These are phyloP conservation scores for Cyberlindnera amylophila DNA, from an alignment of 805 yeast species.

Conservation along the genomic window DNA sequence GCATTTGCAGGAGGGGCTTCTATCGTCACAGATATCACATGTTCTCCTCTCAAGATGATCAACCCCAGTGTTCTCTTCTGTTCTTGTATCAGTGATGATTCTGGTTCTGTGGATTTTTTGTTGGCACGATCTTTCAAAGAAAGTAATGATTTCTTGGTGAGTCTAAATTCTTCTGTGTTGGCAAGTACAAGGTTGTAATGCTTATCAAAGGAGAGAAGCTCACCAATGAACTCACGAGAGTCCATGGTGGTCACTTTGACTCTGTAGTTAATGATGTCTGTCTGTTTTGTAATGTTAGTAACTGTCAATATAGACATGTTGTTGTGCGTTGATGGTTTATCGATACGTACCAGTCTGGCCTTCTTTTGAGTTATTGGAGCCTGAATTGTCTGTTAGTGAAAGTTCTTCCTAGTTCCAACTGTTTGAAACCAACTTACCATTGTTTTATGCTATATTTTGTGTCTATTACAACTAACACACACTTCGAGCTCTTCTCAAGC, in stretches of 20 bases:
- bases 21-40: constrained; percentile 53
- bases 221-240: constrained; percentile 74
- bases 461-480: neutral
- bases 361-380: constrained; percentile 34
- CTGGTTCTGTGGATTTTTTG: constrained; percentile 31
- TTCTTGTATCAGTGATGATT: constrained; percentile 40
- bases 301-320: no score
- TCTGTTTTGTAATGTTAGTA: constrained; percentile 10
- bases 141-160: constrained; percentile 54
- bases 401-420: neutral
- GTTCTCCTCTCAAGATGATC: constrained; percentile 83
- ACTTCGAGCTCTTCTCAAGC: neutral
- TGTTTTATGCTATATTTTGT: neutral
- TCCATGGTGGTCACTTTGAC: constrained; percentile 75
- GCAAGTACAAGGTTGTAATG: constrained; percentile 82
- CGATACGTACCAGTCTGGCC: constrained; percentile 39
- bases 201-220: constrained; percentile 82
- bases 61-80: constrained; percentile 79
- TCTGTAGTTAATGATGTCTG: constrained; percentile 70
- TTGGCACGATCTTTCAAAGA: constrained; percentile 34
- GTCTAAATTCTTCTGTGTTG: constrained; percentile 79
- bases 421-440: neutral
- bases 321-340: neutral
- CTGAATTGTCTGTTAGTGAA: constrained; percentile 12
- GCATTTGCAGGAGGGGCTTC: constrained; percentile 29